These are phyloP conservation scores for Pestalotiopsis sp. DNA, from an alignment of 2,329 filamentous ascomycete genomes.

Conservation along the genomic window DNA sequence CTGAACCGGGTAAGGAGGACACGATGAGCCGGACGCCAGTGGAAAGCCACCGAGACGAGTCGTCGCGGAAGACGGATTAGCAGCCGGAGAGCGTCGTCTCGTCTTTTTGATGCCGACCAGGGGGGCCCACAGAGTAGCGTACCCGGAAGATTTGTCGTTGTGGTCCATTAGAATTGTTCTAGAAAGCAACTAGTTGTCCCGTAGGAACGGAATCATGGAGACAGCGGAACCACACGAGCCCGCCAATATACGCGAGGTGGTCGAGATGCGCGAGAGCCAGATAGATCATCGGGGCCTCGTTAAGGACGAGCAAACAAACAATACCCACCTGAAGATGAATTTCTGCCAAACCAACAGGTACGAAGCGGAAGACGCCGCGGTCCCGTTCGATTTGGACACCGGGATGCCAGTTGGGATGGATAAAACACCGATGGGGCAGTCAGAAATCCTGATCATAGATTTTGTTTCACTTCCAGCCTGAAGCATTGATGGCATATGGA, in stretches of 20 bases:
- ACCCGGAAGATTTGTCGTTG: neutral
- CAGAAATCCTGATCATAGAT: neutral
- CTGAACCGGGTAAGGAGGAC: neutral
- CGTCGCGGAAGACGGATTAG: conserved; percentile 6
- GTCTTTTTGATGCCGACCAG: neutral
- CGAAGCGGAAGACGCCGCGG: neutral
- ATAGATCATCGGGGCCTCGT: neutral
- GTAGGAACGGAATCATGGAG: neutral
- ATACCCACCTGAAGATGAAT: neutral
- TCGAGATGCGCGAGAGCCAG: neutral
- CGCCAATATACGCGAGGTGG: conserved; percentile 3
- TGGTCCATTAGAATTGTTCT: conserved; percentile 6
- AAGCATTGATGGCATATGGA: neutral
- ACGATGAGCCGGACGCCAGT: neutral
- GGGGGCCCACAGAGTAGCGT: neutral
- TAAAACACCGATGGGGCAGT: neutral
- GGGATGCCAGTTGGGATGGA: too few relatives aligned
- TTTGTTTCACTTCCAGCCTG: neutral
- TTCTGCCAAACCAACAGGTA: neutral
- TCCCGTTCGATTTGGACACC: neutral
- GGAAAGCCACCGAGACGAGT: neutral
- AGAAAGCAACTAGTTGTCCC: conserved; percentile 7
- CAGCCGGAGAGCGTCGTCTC: conserved; percentile 3
- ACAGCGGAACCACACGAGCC: neutral
- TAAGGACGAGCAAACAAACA: neutral